Conservation (phyloP, 257 asterid genomes). For the Jacaranda mimosifolia region DNA sequence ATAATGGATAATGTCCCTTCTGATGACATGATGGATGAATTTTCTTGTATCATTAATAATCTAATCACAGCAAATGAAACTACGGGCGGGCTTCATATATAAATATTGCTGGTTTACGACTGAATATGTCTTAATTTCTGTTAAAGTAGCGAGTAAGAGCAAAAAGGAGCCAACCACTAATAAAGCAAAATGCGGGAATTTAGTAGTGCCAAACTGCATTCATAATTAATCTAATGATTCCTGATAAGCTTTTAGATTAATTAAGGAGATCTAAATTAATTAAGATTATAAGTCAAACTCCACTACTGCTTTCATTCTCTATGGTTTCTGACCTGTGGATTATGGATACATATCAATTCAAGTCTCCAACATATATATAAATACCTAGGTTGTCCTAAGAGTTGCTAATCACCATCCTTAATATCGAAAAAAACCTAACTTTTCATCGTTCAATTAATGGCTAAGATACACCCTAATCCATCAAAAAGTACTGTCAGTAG, state of each 20-base stretch:
- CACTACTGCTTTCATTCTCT: conserved; percentile 24
- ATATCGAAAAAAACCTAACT: neutral
- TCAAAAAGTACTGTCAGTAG: conserved; percentile 4
- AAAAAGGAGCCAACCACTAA: conserved; percentile 31
- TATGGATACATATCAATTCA: neutral
- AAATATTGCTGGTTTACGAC: conserved; percentile 29
- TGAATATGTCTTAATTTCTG: neutral
- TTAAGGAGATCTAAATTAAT: neutral
- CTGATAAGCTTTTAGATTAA: conserved; percentile 2
- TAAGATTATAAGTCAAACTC: conserved; percentile 5
- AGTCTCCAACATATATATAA: neutral
- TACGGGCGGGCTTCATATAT: conserved; percentile 6
- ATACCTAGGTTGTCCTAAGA: neutral
- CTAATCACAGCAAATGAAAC: conserved; percentile 16
- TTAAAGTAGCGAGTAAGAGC: neutral
- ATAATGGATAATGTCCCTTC: conserved; percentile 3
- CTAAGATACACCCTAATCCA: conserved; percentile 66
- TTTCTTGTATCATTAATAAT: neutral
- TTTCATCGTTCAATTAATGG: conserved; percentile 44
- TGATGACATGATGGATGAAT: conserved; percentile 24
- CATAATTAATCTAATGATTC: conserved; percentile 10
- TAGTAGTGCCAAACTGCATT: conserved; percentile 30
- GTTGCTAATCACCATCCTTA: neutral
- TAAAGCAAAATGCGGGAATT: neutral
- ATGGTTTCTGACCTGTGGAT: conserved; percentile 13